These are phyloP conservation scores for Starmera pachycereana DNA, from an alignment of 805 yeast genomes.

Conservation along the genomic window DNA sequence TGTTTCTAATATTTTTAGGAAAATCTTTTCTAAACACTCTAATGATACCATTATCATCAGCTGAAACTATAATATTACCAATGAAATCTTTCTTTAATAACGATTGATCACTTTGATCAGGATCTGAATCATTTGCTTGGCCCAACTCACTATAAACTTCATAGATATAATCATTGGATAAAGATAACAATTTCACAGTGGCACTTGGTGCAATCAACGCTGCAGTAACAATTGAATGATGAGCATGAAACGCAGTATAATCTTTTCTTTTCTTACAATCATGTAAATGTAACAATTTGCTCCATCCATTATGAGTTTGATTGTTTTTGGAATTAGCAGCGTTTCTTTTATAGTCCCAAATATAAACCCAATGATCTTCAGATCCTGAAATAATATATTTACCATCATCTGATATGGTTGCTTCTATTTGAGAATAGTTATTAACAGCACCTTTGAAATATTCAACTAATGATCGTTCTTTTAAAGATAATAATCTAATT, in stretches of 20 bases:
- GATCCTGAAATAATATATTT: slow-evolving; percentile 64
- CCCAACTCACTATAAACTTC: slow-evolving; percentile 36
- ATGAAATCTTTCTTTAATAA: slow-evolving; percentile 22
- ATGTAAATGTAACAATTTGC: background rate
- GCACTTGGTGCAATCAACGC: slow-evolving; percentile 70
- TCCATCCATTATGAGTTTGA: slow-evolving; percentile 1
- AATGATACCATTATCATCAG: slow-evolving; percentile 65
- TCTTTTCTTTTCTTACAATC: slow-evolving; percentile 39
- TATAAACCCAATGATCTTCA: slow-evolving; percentile 79
- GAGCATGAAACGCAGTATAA: slow-evolving; percentile 69
- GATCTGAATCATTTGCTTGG: slow-evolving; percentile 6
- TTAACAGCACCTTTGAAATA: slow-evolving; percentile 69
- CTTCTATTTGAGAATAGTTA: slow-evolving; percentile 60
- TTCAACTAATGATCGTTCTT: slow-evolving; percentile 44
- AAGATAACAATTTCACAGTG: slow-evolving; percentile 52
- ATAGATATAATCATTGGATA: slow-evolving; percentile 72
- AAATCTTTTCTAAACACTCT: slow-evolving; percentile 76
- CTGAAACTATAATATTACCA: slow-evolving; percentile 54
- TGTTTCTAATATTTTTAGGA: slow-evolving; percentile 37
- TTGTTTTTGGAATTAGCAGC: background rate
- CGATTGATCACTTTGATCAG: slow-evolving; percentile 1
- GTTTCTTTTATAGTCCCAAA: slow-evolving; percentile 49
- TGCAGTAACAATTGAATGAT: slow-evolving; percentile 60
- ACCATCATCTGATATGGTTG: slow-evolving; percentile 48
- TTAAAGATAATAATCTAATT: slow-evolving; percentile 52